Evolutionary conservation across 129 eudicot species (phyloP).

Genomic region (Flaveria ramosissima): DNA sequence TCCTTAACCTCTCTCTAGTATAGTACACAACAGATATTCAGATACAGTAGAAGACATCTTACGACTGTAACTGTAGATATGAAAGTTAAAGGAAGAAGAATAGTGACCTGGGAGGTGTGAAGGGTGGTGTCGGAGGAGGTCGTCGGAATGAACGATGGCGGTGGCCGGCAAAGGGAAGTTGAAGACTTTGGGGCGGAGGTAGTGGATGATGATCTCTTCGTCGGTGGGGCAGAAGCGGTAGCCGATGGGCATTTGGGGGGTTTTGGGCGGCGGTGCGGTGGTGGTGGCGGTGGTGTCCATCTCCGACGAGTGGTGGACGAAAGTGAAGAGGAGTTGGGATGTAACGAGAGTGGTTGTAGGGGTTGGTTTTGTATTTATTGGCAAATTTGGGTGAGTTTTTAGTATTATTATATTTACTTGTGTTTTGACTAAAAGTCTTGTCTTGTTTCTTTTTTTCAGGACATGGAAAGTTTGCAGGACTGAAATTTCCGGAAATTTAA

Average conservation of each 20-base stretch:
- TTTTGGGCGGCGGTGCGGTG: background rate
- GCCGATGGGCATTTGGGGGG: constrained; percentile 28
- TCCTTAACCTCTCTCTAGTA: no score
- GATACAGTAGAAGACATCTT: no score
- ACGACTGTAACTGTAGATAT: no score
- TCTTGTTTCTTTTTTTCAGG: constrained; percentile 1
- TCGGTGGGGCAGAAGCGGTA: constrained; percentile 32
- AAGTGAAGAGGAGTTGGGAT: background rate
- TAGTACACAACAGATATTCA: no score
- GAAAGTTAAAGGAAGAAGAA: background rate
- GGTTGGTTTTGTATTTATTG: constrained; percentile 6
- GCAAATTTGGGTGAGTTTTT: background rate
- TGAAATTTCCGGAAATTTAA: background rate
- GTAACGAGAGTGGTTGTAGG: background rate
- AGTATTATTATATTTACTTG: background rate
- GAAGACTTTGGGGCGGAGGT: constrained; percentile 30
- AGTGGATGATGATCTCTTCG: constrained; percentile 34
- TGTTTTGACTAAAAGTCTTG: constrained; percentile 13
- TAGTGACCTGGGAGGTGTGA: constrained; percentile 19
- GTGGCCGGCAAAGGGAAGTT: constrained; percentile 30
- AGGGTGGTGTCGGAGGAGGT: constrained; percentile 28
- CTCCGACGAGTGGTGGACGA: background rate
- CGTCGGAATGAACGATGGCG: constrained; percentile 13
- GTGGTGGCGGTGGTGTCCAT: constrained; percentile 1
- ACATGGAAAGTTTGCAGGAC: background rate